Conservation (phyloP, 208 protist genomes). For the Vickermania ingenoplastis region DNA sequence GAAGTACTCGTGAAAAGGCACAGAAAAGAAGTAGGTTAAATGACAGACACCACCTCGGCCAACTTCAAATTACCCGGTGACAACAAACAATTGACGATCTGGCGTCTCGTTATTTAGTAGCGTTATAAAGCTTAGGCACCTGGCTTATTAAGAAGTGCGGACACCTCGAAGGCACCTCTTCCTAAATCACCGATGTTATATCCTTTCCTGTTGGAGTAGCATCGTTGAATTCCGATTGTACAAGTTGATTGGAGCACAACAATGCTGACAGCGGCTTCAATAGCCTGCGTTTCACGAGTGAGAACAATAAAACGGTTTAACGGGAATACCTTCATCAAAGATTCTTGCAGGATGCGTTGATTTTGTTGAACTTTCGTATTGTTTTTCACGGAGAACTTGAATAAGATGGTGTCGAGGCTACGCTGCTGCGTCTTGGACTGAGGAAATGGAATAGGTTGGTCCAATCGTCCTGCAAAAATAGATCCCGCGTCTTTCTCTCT, state of each 20-base stretch:
- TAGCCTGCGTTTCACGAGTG: slow-evolving; percentile 10
- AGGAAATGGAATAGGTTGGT: neutral
- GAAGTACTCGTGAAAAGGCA: neutral
- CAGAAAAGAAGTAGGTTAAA: too few species aligned
- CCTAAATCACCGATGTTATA: slow-evolving; percentile 69
- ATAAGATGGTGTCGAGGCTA: slow-evolving; percentile 30
- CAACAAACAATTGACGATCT: too few species aligned
- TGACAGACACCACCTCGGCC: too few species aligned
- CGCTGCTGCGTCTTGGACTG: neutral
- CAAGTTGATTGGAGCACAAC: slow-evolving; percentile 69
- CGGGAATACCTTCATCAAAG: slow-evolving; percentile 42
- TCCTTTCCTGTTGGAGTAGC: slow-evolving; percentile 27
- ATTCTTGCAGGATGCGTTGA: slow-evolving; percentile 29
- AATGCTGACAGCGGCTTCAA: slow-evolving; percentile 23
- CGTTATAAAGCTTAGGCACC: too few species aligned
- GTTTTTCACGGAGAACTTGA: slow-evolving; percentile 74
- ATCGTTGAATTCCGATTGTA: slow-evolving; percentile 55
- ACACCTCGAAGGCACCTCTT: slow-evolving; percentile 36
- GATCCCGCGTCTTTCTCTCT: neutral
- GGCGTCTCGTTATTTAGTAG: too few species aligned
- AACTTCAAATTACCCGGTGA: too few species aligned
- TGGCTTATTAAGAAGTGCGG: slow-evolving; percentile 22
- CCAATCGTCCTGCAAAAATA: neutral
- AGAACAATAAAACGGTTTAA: slow-evolving; percentile 74
- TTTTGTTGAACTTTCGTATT: slow-evolving; percentile 72